These are phyloP conservation scores for Phytophthora nicotianae DNA, from an alignment of 352 stramenopile species.

Conservation along the genomic window DNA sequence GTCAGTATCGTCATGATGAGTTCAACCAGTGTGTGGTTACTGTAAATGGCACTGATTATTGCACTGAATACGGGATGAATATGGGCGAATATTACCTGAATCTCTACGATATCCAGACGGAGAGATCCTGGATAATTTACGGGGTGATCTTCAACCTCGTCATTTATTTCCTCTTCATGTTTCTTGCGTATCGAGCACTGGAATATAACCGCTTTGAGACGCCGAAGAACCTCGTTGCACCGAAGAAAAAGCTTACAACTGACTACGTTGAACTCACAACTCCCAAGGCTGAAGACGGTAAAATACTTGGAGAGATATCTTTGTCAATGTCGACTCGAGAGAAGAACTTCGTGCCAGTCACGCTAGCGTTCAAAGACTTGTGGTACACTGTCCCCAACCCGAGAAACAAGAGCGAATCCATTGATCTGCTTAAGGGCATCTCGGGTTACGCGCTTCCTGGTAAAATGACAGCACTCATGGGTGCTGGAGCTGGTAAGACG, in stretches of 20 bases:
- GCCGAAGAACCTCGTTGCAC: conserved; percentile 19
- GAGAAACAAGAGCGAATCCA: conserved; percentile 25
- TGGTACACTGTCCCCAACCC: conserved; percentile 49
- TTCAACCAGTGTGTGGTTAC: conserved; percentile 35
- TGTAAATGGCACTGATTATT: conserved; percentile 35
- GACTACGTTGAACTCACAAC: conserved; percentile 24
- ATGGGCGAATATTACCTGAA: conserved; percentile 49
- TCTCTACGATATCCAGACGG: conserved; percentile 40
- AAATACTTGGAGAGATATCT: conserved; percentile 1
- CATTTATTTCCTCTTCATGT: conserved; percentile 43
- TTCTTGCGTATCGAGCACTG: conserved; percentile 39
- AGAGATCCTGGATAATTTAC: conserved; percentile 38
- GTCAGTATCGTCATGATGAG: conserved; percentile 36
- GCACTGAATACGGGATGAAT: conserved; percentile 36
- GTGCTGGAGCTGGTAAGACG: conserved; percentile 84
- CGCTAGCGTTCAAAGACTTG: conserved; percentile 43
- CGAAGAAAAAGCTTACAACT: conserved; percentile 17
- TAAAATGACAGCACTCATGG: conserved; percentile 69
- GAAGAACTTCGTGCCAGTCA: conserved; percentile 40
- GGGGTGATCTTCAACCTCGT: conserved; percentile 44
- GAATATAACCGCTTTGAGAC: conserved; percentile 41
- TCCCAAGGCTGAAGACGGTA: conserved; percentile 19
- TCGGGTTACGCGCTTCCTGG: conserved; percentile 55
- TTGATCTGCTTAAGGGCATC: conserved; percentile 81
- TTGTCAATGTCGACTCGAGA: conserved; percentile 11